A percentile compares a stretch with the other conserved stretches of the same genome.
Conservation (phyloP, 2,329 filamentous ascomycete species). For the Chrysoporthe deuterocubensis region DNA sequence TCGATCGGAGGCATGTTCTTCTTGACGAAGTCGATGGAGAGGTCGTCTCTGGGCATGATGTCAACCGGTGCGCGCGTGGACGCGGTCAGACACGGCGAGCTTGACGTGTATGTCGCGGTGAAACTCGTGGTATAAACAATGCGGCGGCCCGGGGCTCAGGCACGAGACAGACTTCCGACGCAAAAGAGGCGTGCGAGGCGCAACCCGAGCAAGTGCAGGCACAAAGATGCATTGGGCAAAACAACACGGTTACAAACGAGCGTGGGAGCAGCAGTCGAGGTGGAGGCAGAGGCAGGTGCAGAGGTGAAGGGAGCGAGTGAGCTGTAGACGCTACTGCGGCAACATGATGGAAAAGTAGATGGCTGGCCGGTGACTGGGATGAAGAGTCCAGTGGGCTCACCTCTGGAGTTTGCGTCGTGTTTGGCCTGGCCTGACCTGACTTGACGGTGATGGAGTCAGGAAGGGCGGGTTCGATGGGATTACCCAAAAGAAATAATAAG, state of each 20-base stretch:
- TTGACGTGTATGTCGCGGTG: slow-evolving; percentile 29
- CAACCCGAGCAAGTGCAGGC: slow-evolving; percentile 8
- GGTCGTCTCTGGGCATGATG: slow-evolving; percentile 74
- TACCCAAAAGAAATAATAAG: neutral
- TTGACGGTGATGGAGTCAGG: slow-evolving; percentile 24
- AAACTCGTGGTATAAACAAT: slow-evolving; percentile 12
- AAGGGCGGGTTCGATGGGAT: slow-evolving; percentile 9
- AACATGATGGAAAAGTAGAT: slow-evolving; percentile 26
- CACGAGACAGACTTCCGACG: slow-evolving; percentile 12
- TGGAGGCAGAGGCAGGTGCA: slow-evolving; percentile 27
- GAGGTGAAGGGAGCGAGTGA: slow-evolving; percentile 21
- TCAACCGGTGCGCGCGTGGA: slow-evolving; percentile 48
- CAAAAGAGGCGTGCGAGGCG: slow-evolving; percentile 13
- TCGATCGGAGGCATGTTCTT: slow-evolving; percentile 65
- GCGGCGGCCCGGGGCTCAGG: slow-evolving; percentile 9
- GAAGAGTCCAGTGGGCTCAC: slow-evolving; percentile 26
- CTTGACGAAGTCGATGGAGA: slow-evolving; percentile 71
- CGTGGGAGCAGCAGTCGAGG: neutral
- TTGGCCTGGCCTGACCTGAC: neutral
- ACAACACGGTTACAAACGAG: slow-evolving; percentile 12
- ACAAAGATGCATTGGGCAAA: slow-evolving; percentile 1
- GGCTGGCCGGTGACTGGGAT: slow-evolving; percentile 26
- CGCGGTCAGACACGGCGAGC: slow-evolving; percentile 30
- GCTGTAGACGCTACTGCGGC: slow-evolving; percentile 17
- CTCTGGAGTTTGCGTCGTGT: slow-evolving; percentile 13